phyloP scores from a whole-genome alignment of 805 yeast species.

The Ogataea neopini region DNA sequence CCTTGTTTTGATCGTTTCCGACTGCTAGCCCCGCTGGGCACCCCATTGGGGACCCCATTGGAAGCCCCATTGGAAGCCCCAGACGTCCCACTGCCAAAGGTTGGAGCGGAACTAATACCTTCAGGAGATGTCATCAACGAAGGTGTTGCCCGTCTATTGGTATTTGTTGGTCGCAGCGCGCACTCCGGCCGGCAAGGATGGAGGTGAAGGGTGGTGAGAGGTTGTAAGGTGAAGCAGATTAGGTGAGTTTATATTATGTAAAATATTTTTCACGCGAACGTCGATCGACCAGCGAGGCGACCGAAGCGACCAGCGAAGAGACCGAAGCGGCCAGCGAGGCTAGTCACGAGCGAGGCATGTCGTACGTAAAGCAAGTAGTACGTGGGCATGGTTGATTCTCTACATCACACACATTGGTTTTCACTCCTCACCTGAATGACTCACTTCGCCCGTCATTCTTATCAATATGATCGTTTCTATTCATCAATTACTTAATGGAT shows the following conservation, averaged over 20 bases:
- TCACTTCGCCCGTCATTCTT: neutral
- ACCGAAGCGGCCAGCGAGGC: neutral
- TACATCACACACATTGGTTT: too few relatives aligned
- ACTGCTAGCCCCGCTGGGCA: neutral
- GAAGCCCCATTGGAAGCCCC: too few relatives aligned
- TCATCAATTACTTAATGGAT: too few relatives aligned
- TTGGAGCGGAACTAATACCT: too few relatives aligned
- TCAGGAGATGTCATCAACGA: too few relatives aligned
- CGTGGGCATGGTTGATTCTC: too few relatives aligned
- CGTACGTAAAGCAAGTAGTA: too few relatives aligned
- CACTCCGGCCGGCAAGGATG: neutral
- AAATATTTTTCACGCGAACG: neutral
- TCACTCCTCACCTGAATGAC: too few relatives aligned
- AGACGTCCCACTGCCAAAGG: too few relatives aligned
- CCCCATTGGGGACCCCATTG: too few relatives aligned
- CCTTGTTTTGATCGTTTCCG: slow-evolving; percentile 54
- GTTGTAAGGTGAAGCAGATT: neutral
- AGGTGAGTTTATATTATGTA: neutral
- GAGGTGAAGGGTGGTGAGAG: neutral
- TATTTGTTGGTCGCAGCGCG: neutral
- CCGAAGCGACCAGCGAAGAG: neutral
- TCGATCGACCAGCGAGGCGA: neutral
- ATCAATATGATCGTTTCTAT: neutral
- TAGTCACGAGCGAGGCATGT: neutral
- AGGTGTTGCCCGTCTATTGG: too few relatives aligned